These are phyloP conservation scores for Hortaea werneckii DNA, from an alignment of 2,329 filamentous ascomycete species.

Conservation along the genomic window DNA sequence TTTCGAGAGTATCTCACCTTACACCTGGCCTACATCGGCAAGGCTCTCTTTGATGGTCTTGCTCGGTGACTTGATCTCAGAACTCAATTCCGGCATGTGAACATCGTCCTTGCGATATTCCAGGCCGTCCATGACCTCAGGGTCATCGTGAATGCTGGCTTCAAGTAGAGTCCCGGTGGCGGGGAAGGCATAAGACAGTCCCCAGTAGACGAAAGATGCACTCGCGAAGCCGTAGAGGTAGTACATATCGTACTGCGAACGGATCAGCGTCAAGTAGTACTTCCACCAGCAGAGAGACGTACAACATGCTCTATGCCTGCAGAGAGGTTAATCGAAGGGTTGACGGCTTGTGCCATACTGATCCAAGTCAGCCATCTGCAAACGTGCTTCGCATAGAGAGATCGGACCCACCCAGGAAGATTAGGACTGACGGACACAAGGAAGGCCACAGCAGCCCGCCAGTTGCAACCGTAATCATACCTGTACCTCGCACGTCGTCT, in stretches of 20 bases:
- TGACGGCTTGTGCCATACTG: conserved; percentile 38
- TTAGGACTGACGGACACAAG: conserved; percentile 47
- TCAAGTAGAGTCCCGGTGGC: conserved; percentile 40
- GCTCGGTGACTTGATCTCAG: background rate
- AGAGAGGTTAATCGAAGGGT: conserved; percentile 30
- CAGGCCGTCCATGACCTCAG: conserved; percentile 9
- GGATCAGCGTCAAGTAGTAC: background rate
- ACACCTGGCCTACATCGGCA: background rate
- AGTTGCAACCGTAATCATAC: conserved; percentile 47
- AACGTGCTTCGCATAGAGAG: background rate
- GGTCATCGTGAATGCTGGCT: conserved; percentile 15
- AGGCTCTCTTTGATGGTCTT: background rate
- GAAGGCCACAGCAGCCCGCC: conserved; percentile 49
- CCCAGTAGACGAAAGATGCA: conserved; percentile 47
- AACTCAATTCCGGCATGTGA: background rate
- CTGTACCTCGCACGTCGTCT: conserved; percentile 40
- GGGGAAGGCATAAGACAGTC: conserved; percentile 40
- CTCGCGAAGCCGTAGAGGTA: conserved; percentile 53
- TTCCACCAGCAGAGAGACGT: background rate
- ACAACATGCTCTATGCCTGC: conserved; percentile 40
- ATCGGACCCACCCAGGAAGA: conserved; percentile 34
- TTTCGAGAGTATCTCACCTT: background rate
- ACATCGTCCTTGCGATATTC: conserved; percentile 8
- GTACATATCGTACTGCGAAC: conserved; percentile 47
- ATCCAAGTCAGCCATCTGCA: background rate